phyloP scores from a whole-genome alignment of 257 asterid genomes.

The Jaltomata sinuosa region DNA sequence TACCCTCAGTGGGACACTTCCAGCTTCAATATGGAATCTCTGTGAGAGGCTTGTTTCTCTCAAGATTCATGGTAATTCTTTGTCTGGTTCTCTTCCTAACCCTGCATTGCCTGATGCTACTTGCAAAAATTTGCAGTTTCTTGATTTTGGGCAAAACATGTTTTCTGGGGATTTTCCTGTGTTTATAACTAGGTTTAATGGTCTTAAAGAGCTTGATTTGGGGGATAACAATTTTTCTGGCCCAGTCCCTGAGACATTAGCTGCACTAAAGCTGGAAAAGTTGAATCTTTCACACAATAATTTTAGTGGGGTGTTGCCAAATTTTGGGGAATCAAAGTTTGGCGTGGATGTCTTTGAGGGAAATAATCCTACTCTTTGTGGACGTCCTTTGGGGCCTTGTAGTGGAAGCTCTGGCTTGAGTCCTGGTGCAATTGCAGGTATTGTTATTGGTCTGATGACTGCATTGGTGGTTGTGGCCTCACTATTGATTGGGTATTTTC shows the following conservation, averaged over 20 bases:
- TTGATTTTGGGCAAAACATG: conserved; percentile 74
- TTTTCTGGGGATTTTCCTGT: conserved; percentile 70
- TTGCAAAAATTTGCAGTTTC: conserved; percentile 55
- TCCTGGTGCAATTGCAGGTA: conserved; percentile 86
- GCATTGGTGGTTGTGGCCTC: conserved; percentile 80
- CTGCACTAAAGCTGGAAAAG: conserved; percentile 48
- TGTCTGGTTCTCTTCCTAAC: conserved; percentile 68
- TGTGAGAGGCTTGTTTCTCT: conserved; percentile 69
- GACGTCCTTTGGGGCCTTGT: conserved; percentile 60
- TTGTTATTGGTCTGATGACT: conserved; percentile 80
- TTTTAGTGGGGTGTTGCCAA: conserved; percentile 81
- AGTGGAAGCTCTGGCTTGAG: conserved; percentile 56
- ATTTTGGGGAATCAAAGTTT: conserved; percentile 56
- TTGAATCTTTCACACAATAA: conserved; percentile 89
- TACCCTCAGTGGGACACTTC: conserved; percentile 56
- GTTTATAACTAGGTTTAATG: conserved; percentile 42
- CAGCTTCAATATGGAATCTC: conserved; percentile 87
- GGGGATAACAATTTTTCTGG: conserved; percentile 59
- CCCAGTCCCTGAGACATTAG: conserved; percentile 42
- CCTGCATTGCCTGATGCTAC: conserved; percentile 74
- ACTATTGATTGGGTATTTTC: conserved; percentile 72
- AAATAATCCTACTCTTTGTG: conserved; percentile 72
- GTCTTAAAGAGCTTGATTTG: conserved; percentile 70
- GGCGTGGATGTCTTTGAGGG: conserved; percentile 75
- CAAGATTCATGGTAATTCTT: conserved; percentile 60